phyloP scores from a whole-genome alignment of 2,329 filamentous ascomycete genomes.

The Aspergillus tamarii region DNA sequence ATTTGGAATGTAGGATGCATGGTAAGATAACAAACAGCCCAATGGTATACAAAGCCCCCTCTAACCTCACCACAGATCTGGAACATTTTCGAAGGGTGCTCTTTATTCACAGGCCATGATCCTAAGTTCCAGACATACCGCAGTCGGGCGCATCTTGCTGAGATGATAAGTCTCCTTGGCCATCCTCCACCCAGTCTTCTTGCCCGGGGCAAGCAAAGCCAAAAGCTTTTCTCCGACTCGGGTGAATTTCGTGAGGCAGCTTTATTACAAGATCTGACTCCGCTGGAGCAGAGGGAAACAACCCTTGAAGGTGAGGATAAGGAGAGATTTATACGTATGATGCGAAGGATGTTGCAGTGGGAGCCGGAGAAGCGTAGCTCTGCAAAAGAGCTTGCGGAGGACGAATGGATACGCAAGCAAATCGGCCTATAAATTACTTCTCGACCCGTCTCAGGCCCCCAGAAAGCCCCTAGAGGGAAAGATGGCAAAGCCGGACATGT shows the following conservation, averaged over 20 bases:
- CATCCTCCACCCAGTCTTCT: constrained; percentile 44
- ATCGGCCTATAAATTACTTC: no score
- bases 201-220: constrained; percentile 30
- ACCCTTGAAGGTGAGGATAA: constrained; percentile 40
- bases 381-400: constrained; percentile 30
- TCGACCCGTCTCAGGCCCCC: no score
- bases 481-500: no score
- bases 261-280: not conserved
- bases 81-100: constrained; percentile 53
- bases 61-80: constrained; percentile 44
- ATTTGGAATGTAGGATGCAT: constrained; percentile 58
- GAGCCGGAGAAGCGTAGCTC: constrained; percentile 34
- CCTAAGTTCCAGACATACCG: constrained; percentile 44
- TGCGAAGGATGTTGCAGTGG: constrained; percentile 45
- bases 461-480: no score
- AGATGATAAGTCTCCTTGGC: constrained; percentile 53
- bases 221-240: constrained; percentile 43
- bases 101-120: constrained; percentile 49
- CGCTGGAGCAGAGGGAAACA: constrained; percentile 44
- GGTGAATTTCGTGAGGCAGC: no score
- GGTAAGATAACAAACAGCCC: constrained; percentile 37
- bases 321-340: constrained; percentile 33
- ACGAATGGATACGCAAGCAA: constrained; percentile 31
- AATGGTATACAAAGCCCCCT: rapidly evolving
- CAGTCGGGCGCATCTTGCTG: constrained; percentile 52